Conservation (phyloP, 768 basidiomycete species). For the Russula compacta region DNA sequence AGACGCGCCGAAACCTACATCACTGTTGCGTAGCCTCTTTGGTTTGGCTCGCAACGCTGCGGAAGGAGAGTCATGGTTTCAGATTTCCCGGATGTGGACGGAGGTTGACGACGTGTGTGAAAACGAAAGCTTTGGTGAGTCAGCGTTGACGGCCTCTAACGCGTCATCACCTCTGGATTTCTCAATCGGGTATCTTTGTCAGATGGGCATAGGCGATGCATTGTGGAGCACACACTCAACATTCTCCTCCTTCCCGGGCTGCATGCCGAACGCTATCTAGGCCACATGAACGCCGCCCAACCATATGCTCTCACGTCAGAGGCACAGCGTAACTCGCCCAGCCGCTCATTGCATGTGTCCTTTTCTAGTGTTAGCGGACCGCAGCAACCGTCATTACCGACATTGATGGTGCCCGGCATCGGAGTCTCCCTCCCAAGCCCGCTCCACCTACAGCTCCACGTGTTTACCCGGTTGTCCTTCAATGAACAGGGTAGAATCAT, state of each 20-base stretch:
- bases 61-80: slow-evolving; percentile 43
- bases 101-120: slow-evolving; percentile 69
- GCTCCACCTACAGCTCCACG: slow-evolving; percentile 62
- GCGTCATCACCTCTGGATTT: not conserved
- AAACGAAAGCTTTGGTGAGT: slow-evolving; percentile 68
- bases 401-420: slow-evolving; percentile 50
- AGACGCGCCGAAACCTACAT: slow-evolving; percentile 59
- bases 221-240: slow-evolving; percentile 75
- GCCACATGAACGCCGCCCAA: slow-evolving; percentile 25
- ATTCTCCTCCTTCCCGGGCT: slow-evolving; percentile 66
- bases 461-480: slow-evolving; percentile 65
- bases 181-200: not conserved
- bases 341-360: slow-evolving; percentile 22
- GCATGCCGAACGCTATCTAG: slow-evolving; percentile 31
- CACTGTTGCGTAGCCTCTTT: slow-evolving; percentile 49
- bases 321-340: slow-evolving; percentile 13
- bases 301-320: slow-evolving; percentile 14
- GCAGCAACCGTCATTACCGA: slow-evolving; percentile 32
- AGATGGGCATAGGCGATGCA: slow-evolving; percentile 69
- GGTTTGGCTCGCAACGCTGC: slow-evolving; percentile 31
- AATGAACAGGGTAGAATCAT: slow-evolving; percentile 78
- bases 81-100: slow-evolving; percentile 60
- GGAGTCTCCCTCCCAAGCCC: slow-evolving; percentile 62
- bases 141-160: not conserved
- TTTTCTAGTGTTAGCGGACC: slow-evolving; percentile 17